Evolutionary conservation across 176 grass and related monocot species (phyloP).

Genomic region (Aegilops umbellulata): DNA sequence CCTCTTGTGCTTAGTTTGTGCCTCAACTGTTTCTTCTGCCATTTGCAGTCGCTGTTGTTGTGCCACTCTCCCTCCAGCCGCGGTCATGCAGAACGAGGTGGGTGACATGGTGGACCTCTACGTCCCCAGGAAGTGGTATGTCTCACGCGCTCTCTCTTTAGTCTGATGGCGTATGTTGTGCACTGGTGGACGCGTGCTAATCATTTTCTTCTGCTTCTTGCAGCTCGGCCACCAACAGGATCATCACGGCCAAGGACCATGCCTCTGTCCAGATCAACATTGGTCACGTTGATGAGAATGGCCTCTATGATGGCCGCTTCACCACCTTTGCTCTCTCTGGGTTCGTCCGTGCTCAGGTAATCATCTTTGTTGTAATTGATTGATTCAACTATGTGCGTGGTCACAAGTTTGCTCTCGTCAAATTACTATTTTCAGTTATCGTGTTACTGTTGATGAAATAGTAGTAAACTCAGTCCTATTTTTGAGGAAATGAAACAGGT

Average conservation of each 20-base stretch:
- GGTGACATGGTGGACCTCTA: constrained; percentile 78
- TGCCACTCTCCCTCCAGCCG: not conserved
- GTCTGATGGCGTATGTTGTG: not conserved
- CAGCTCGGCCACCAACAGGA: constrained; percentile 83
- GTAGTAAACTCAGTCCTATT: too few relatives aligned
- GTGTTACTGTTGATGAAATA: too few relatives aligned
- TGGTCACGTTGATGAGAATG: constrained; percentile 75
- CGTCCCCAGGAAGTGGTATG: constrained; percentile 63
- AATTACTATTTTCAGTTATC: too few relatives aligned
- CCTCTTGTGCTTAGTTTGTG: not conserved
- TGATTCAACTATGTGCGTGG: not conserved
- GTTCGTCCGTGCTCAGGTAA: constrained; percentile 79
- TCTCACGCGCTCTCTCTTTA: not conserved
- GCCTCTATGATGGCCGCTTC: constrained; percentile 59
- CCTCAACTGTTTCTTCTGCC: not conserved
- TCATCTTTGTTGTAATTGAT: not conserved
- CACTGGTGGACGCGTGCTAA: not conserved
- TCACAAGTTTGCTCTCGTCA: too few relatives aligned
- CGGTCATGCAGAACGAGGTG: constrained; percentile 73
- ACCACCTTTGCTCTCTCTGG: constrained; percentile 78
- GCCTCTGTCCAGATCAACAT: constrained; percentile 87
- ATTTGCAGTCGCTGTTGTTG: constrained; percentile 5
- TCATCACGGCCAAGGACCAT: constrained; percentile 68
- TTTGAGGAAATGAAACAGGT: too few relatives aligned
- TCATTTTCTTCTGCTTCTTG: not conserved